These are phyloP conservation scores for Pharnaceum exiguum DNA, from an alignment of 148 eudicot species.

Conservation along the genomic window DNA sequence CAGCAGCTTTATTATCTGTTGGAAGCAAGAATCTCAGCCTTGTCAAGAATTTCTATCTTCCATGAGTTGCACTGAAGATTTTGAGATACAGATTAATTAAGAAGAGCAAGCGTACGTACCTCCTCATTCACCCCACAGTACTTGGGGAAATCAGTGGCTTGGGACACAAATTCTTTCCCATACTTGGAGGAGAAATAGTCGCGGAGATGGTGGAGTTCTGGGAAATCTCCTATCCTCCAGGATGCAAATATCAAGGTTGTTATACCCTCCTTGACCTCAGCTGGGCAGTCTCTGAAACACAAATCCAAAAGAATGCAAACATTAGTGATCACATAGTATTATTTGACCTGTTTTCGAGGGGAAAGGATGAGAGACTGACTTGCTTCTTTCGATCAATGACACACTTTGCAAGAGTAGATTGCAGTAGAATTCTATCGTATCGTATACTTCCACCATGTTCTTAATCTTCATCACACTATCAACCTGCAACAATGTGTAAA, in stretches of 20 bases:
- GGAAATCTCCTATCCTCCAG: constrained; percentile 52
- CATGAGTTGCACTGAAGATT: neutral
- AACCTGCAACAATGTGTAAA: constrained; percentile 37
- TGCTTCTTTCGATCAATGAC: constrained; percentile 20
- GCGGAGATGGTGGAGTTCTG: constrained; percentile 50
- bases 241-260: constrained; percentile 56
- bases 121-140: constrained; percentile 35
- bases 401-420: constrained; percentile 14
- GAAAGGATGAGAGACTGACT: constrained; percentile 8
- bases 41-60: neutral
- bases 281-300: constrained; percentile 45
- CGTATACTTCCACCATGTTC: constrained; percentile 40
- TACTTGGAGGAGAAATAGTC: constrained; percentile 31
- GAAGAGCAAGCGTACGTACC: constrained; percentile 18
- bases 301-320: neutral
- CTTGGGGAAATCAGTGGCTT: constrained; percentile 35
- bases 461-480: constrained; percentile 53
- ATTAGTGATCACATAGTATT: neutral
- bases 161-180: constrained; percentile 43
- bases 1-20: constrained; percentile 37
- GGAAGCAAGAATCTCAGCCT: neutral
- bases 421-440: constrained; percentile 21
- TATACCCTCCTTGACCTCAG: constrained; percentile 44
- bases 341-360: neutral
- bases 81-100: neutral